A percentile compares a stretch with the other conserved stretches of the same genome.
Conservation (phyloP, 495 filamentous ascomycete genomes). For the Tuber melanosporum region DNA sequence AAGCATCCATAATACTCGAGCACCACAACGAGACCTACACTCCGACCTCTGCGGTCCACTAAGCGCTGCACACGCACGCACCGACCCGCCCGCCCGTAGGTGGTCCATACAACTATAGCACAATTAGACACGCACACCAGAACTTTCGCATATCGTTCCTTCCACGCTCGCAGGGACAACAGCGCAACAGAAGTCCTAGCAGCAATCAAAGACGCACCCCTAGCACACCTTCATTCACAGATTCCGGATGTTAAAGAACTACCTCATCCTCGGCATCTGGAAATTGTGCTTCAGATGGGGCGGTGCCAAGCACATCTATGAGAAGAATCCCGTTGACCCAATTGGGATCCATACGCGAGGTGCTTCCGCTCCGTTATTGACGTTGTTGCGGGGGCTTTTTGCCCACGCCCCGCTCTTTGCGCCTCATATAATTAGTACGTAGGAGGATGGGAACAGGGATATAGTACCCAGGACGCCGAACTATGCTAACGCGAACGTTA, state of each 20-base stretch:
- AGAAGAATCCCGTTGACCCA: constrained; percentile 52
- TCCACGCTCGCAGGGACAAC: constrained; percentile 52
- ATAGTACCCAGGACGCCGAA: constrained; percentile 13
- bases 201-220: constrained; percentile 48
- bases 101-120: constrained; percentile 66
- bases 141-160: constrained; percentile 55
- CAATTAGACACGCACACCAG: constrained; percentile 45
- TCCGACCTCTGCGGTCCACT: constrained; percentile 57
- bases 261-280: constrained; percentile 61
- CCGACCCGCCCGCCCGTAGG: constrained; percentile 57
- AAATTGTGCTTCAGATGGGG: constrained; percentile 47
- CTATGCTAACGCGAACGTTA: constrained; percentile 51
- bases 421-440: constrained; percentile 68
- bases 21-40: constrained; percentile 52
- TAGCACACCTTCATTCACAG: constrained; percentile 63
- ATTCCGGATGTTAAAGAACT: constrained; percentile 57
- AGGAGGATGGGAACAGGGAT: constrained; percentile 45
- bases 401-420: constrained; percentile 53
- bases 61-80: constrained; percentile 59
- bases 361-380: constrained; percentile 65
- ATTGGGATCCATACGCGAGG: constrained; percentile 46
- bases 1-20: constrained; percentile 37
- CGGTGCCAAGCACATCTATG: constrained; percentile 50
- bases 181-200: constrained; percentile 62
- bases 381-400: constrained; percentile 41